Evolutionary conservation across 108 stramenopile genomes (phyloP), one percentile per base, ranked within the genome.

Genomic region (Cyclotella choctawhatcheeana): DNA sequence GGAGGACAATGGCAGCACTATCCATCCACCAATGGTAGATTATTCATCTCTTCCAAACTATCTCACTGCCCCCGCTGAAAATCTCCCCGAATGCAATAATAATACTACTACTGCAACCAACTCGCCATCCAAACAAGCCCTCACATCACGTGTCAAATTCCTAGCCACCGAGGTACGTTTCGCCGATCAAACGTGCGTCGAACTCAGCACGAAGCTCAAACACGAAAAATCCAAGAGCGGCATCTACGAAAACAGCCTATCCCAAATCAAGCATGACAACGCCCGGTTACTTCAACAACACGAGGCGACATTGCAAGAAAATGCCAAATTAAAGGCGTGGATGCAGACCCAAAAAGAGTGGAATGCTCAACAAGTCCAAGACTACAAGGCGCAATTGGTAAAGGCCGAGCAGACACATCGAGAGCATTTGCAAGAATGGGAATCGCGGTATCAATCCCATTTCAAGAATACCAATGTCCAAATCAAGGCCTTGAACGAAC

Each of bases 181-280:
- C 67, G 90, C 90, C 3, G 93, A 92, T 74, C 88, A 91, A 68
- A 92, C 93, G 12, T 94, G 93, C 71, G 88, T 94, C 12, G 93
- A 91, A 64, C 71, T 94, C 4, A 55, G 74, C 14, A 77, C 74
- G n/a, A 74, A 67, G 21, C 71, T 78, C 24, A 79, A 79, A 30
- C 58, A 44, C 30, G 64, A 72, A 34, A 72, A 79, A 55, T 55
- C 32, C 34, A 48, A 79, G 37, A 34, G n/a, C 0, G 61, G 44
- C 20, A 61, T 51, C 16, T 54, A 47, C 32, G 33, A 53, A 48
- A 31, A 67, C 2, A 59, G 45, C 24, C 50, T 79, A 7, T 35
- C 31, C 3, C 8, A 24, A 1, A 71, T 71, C 6, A 68, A 62
- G 37, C 34, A 62, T 26, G 71, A 79, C 0, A 79, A 60, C 31